Evolutionary conservation across 768 basidiomycete genomes (phyloP).

Genomic region (Lactarius akahatsu): DNA sequence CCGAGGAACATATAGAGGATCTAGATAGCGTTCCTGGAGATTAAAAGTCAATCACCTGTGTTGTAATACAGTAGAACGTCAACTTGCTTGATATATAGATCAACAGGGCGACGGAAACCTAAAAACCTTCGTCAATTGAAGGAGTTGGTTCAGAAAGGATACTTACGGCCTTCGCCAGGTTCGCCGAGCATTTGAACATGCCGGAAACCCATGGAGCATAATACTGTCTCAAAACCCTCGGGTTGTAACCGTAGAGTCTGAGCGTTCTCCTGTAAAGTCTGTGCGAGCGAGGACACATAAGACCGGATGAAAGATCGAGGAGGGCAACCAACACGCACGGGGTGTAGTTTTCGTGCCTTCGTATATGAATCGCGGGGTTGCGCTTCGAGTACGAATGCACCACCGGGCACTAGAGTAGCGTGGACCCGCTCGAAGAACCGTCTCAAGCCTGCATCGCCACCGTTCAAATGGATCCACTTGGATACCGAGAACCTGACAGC

Average conservation of each 20-base stretch:
- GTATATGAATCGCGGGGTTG: constrained; percentile 84
- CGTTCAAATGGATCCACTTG: constrained; percentile 90
- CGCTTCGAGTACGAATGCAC: constrained; percentile 75
- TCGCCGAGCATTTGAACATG: constrained; percentile 48
- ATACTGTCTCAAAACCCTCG: constrained; percentile 53
- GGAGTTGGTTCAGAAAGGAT: background rate
- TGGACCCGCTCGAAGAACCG: constrained; percentile 66
- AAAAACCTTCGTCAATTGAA: constrained; percentile 7
- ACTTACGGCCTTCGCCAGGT: constrained; percentile 64
- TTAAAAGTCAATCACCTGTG: background rate
- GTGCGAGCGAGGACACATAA: background rate
- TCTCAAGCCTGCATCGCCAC: constrained; percentile 69
- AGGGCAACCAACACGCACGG: constrained; percentile 39
- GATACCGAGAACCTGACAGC: constrained; percentile 71
- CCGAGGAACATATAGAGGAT: background rate
- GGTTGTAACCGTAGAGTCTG: constrained; percentile 59
- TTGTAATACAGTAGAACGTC: background rate
- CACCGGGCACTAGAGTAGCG: constrained; percentile 56
- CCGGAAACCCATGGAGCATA: constrained; percentile 64
- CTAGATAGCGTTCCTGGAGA: background rate
- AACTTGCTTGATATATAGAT: constrained; percentile 25
- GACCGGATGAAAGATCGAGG: background rate
- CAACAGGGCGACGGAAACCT: constrained; percentile 31
- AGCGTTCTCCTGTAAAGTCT: constrained; percentile 62
- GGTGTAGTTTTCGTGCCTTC: constrained; percentile 70